These are phyloP conservation scores for Candida vaughaniae DNA, from an alignment of 805 yeast species.

Conservation along the genomic window DNA sequence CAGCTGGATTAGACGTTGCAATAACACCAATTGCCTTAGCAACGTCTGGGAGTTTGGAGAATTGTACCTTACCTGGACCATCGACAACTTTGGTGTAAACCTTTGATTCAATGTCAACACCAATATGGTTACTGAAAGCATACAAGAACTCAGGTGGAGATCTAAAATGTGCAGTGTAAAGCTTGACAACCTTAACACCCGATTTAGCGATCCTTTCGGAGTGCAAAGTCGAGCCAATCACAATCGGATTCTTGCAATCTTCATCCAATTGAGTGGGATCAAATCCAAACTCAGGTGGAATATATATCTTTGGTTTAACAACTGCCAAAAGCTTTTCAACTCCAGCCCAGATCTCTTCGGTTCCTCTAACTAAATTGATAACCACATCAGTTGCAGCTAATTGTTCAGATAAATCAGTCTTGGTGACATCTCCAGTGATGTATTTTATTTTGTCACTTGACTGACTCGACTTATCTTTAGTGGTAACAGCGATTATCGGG, in stretches of 20 bases:
- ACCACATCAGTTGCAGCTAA: slow-evolving; percentile 51
- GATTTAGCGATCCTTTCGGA: slow-evolving; percentile 13
- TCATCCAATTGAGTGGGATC: slow-evolving; percentile 32
- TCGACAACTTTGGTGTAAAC: slow-evolving; percentile 23
- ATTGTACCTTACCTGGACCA: slow-evolving; percentile 43
- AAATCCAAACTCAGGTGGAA: slow-evolving; percentile 60
- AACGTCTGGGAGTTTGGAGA: slow-evolving; percentile 39
- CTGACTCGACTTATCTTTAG: slow-evolving; percentile 30
- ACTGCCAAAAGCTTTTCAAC: slow-evolving; percentile 38
- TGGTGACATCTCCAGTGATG: slow-evolving; percentile 13
- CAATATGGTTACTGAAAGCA: slow-evolving; percentile 20
- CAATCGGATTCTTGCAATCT: neutral
- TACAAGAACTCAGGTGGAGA: neutral
- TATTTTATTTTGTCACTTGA: slow-evolving; percentile 40
- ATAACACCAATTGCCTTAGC: slow-evolving; percentile 44
- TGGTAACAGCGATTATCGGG: slow-evolving; percentile 53
- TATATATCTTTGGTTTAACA: slow-evolving; percentile 49
- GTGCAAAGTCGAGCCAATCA: neutral
- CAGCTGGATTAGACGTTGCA: slow-evolving; percentile 32
- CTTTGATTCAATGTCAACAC: slow-evolving; percentile 33
- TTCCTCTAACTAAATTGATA: slow-evolving; percentile 39
- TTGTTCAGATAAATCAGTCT: slow-evolving; percentile 27
- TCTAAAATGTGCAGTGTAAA: slow-evolving; percentile 37
- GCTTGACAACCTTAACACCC: slow-evolving; percentile 49
- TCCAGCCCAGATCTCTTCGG: slow-evolving; percentile 26